phyloP scores from a whole-genome alignment of 176 grass and related monocot genomes.

The Aechmea fasciata region DNA sequence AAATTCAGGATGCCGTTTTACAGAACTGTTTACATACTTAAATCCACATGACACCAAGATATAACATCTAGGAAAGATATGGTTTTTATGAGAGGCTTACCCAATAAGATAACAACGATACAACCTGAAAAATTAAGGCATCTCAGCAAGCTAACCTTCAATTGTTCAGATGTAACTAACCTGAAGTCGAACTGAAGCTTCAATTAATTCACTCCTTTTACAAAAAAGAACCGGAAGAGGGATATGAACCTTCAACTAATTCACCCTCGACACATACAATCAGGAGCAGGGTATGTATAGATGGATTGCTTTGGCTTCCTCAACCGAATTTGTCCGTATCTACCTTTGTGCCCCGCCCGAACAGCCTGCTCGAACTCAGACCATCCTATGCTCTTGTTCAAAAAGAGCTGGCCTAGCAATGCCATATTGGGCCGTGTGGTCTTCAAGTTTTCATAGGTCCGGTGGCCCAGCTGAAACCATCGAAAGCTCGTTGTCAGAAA shows the following conservation, averaged over 20 bases:
- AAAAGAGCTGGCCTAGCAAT: constrained; percentile 70
- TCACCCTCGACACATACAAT: constrained; percentile 83
- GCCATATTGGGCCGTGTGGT: constrained; percentile 84
- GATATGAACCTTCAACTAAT: not conserved
- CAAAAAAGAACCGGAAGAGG: not conserved
- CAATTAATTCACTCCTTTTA: not conserved
- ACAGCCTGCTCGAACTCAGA: constrained; percentile 53
- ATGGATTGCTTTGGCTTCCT: constrained; percentile 86
- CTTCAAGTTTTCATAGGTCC: constrained; percentile 75
- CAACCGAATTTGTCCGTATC: constrained; percentile 64
- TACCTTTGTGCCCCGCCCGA: constrained; percentile 61
- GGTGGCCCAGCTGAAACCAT: constrained; percentile 52
- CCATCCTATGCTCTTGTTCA: constrained; percentile 83
- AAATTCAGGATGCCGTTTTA: too few species aligned
- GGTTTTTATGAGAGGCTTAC: too few species aligned
- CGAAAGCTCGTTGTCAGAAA: constrained; percentile 9
- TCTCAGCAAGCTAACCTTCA: too few species aligned
- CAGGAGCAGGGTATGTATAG: constrained; percentile 82
- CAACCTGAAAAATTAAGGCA: too few species aligned
- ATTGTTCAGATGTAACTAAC: not conserved
- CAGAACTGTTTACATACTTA: too few species aligned
- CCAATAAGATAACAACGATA: too few species aligned
- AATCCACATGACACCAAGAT: too few species aligned
- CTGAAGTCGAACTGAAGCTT: not conserved
- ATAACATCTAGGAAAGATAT: too few species aligned